Conservation (phyloP, 2,329 filamentous ascomycete genomes). For the Kalaharituber pfeilii region DNA sequence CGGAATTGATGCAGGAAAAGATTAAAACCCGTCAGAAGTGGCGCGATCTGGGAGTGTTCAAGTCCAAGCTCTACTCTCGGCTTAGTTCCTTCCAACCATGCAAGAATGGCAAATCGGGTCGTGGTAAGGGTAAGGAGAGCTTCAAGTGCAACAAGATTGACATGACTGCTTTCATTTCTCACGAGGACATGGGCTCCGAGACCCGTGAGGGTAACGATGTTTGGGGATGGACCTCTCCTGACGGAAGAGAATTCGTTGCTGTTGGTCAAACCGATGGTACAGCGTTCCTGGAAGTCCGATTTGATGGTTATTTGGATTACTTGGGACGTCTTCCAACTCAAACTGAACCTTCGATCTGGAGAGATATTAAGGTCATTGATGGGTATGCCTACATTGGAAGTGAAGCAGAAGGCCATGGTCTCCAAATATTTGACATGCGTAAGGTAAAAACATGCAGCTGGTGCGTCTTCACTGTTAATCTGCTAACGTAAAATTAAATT, state of each 20-base stretch:
- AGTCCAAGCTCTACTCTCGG: constrained; percentile 6
- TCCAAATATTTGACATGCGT: constrained; percentile 47
- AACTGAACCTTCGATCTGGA: constrained; percentile 21
- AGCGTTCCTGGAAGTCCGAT: constrained; percentile 20
- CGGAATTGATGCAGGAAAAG: constrained; percentile 10
- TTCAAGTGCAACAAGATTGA: constrained; percentile 29
- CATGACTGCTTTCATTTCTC: constrained; percentile 28
- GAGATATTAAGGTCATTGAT: constrained; percentile 29
- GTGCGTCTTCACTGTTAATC: too few species aligned
- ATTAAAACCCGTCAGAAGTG: constrained; percentile 4
- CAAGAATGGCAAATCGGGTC: constrained; percentile 23
- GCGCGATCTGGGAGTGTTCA: constrained; percentile 6
- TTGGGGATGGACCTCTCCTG: constrained; percentile 21
- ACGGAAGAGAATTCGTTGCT: constrained; percentile 18
- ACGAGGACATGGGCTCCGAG: constrained; percentile 27
- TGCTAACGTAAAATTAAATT: neutral
- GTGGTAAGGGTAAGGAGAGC: constrained; percentile 25
- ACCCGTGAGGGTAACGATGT: constrained; percentile 26
- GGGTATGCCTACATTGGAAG: constrained; percentile 29
- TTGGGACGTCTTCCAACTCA: constrained; percentile 21
- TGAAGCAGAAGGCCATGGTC: constrained; percentile 35
- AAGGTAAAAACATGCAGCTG: constrained; percentile 13
- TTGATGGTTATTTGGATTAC: constrained; percentile 19
- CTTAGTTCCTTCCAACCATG: constrained; percentile 19
- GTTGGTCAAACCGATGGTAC: constrained; percentile 20